A percentile compares a stretch with the other conserved stretches of the same genome.
phyloP scores from a whole-genome alignment of 1,284 basidiomycete species.

The Microbotryum intermedium region DNA sequence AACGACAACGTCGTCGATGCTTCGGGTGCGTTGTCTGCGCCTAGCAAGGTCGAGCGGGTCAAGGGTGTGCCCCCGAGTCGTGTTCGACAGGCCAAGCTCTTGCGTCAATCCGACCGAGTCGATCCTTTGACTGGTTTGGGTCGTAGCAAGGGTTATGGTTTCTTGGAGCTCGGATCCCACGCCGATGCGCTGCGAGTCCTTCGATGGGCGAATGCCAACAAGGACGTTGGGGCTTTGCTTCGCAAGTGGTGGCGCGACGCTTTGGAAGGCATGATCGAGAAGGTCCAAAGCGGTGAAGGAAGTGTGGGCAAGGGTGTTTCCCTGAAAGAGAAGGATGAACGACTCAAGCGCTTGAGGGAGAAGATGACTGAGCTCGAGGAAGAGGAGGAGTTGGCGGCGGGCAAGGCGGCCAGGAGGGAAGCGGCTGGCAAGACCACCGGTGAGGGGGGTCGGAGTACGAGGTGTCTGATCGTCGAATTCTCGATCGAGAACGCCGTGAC shows the following conservation, averaged over 20 bases:
- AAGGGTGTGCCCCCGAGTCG: conserved; percentile 50
- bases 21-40: conserved; percentile 26
- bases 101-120: conserved; percentile 74
- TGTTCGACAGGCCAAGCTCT: conserved; percentile 77
- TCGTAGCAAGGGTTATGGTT: conserved; percentile 87
- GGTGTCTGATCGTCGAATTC: conserved; percentile 75
- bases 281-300: conserved; percentile 29
- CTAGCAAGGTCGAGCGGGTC: conserved; percentile 35
- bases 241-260: conserved; percentile 77
- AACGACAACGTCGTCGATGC: conserved; percentile 33
- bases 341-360: conserved; percentile 53
- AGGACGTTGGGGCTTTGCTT: conserved; percentile 55
- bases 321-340: conserved; percentile 59
- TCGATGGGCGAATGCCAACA: conserved; percentile 89
- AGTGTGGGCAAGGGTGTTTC: conserved; percentile 23
- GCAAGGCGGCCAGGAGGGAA: conserved; percentile 38
- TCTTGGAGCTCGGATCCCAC: conserved; percentile 81
- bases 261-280: conserved; percentile 57
- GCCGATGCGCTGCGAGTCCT: conserved; percentile 83
- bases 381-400: conserved; percentile 45
- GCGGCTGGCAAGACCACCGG: conserved; percentile 26
- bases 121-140: conserved; percentile 80
- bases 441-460: conserved; percentile 43
- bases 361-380: conserved; percentile 47
- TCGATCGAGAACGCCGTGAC: conserved; percentile 90